Base-by-base conservation (phyloP, 2,329 filamentous ascomycete genomes). In the Coniochaeta ligniaria region DNA sequence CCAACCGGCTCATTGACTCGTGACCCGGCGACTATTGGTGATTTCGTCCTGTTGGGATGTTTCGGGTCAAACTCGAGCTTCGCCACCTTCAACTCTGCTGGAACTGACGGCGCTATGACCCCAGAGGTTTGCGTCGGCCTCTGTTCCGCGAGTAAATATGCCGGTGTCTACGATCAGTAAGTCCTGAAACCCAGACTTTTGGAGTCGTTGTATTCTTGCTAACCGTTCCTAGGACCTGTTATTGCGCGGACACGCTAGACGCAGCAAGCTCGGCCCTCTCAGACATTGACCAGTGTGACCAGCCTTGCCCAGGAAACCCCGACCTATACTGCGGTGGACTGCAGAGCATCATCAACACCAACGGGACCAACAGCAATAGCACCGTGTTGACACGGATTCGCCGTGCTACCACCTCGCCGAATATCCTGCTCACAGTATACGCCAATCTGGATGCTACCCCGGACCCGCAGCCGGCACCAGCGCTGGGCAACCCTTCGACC, bases 351-450 rank as follows among this genome's bases (percentile, higher is more conserved):
- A 63, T 57, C 57, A 28, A 58, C 54, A 61, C 57, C 60, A 31
- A 31, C 9, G 38, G 28, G n/a, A n/a, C n/a, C 62, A 63, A 58
- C 57, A 26, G 59, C 54, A 61, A 55, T 58, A 11, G 36, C 50
- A 43, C 61, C 17, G 35, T 54, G n/a, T 20, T 64, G 9, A 63
- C 60, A 3, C 63, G 63, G 20, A 60, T 58, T 31, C 63, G 60
- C 7, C 67, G 68, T 33, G 72, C 71, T 14, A 65, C 66, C 2
- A 69, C 71, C 3, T 63, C 65, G 0, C 63, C 64, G 60, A 68
- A 65, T 45, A 65, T 71, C 43, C 71, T 80, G 7, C 70, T 81
- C 20, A 80, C 74, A 1, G 67, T 81, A 14, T 82, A 81, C 69
- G 77, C 70, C 52, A 68, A 72, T 60, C 63, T 76, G 14, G 61